Conservation (phyloP, 1,284 basidiomycete species). For the Ustilago crameri region DNA sequence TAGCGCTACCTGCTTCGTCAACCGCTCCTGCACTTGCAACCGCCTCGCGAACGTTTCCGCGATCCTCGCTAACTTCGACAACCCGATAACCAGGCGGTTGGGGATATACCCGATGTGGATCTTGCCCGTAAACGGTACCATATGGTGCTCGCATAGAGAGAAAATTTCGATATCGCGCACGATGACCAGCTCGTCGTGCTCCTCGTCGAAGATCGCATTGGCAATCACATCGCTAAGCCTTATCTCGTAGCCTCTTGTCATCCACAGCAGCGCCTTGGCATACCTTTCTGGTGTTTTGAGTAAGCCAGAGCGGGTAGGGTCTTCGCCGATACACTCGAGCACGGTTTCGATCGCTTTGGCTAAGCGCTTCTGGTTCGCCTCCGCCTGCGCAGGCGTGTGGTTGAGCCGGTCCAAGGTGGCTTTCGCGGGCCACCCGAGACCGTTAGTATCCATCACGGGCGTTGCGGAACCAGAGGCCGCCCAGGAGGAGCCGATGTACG, state of each 20-base stretch:
- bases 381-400: constrained; percentile 55
- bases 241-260: constrained; percentile 99
- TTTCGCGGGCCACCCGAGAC: constrained; percentile 66
- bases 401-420: constrained; percentile 59
- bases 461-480: constrained; percentile 43
- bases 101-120: constrained; percentile 84
- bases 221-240: constrained; percentile 94
- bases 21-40: constrained; percentile 94
- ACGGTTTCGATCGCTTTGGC: constrained; percentile 87
- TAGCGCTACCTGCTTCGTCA: constrained; percentile 96
- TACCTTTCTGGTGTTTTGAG: constrained; percentile 92
- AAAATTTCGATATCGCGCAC: constrained; percentile 98
- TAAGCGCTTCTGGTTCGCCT: constrained; percentile 73
- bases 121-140: constrained; percentile 98
- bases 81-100: constrained; percentile 90
- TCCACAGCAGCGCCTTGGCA: constrained; percentile 97
- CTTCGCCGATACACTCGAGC: constrained; percentile 97
- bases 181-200: constrained; percentile 99
- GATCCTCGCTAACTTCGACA: constrained; percentile 97
- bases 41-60: constrained; percentile 97
- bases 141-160: constrained; percentile 96
- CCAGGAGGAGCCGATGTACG: constrained; percentile 50
- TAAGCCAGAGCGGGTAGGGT: constrained; percentile 92
- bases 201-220: constrained; percentile 97
- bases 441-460: constrained; percentile 64